Evolutionary conservation across 2,329 filamentous ascomycete genomes (phyloP).

Genomic region (Colletotrichum tamarilloi): DNA sequence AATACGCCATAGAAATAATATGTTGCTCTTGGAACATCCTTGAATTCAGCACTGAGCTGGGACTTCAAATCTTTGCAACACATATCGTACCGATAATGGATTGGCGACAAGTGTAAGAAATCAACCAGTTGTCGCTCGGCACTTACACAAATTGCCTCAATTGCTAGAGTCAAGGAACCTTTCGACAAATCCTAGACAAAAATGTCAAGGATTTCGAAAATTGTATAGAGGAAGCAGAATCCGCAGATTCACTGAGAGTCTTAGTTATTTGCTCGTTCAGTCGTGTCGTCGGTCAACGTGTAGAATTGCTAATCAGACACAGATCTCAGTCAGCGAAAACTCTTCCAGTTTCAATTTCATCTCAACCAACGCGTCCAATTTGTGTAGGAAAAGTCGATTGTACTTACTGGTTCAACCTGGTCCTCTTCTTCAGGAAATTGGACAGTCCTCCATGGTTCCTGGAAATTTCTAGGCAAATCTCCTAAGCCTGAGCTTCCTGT

Average conservation of each 20-base stretch:
- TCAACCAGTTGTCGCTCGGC: neutral
- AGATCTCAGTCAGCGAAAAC: neutral
- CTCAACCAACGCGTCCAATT: neutral
- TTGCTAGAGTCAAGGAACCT: no score
- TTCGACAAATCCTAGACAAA: neutral
- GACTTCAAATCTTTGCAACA: neutral
- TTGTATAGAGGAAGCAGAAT: neutral
- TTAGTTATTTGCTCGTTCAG: neutral
- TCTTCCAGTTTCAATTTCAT: neutral
- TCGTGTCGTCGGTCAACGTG: neutral
- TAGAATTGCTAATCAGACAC: neutral
- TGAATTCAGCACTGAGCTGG: neutral
- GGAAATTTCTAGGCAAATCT: neutral
- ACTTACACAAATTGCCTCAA: no score
- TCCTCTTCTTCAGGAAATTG: neutral
- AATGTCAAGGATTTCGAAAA: neutral
- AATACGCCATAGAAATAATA: neutral
- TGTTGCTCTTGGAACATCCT: neutral
- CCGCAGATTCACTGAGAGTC: no score
- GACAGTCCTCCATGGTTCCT: neutral
- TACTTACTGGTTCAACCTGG: neutral
- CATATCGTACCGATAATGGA: neutral
- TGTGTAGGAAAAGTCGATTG: neutral
- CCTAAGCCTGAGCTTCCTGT: neutral
- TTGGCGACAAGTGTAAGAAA: neutral